phyloP scores from a whole-genome alignment of 805 yeast species.

The Cephaloascus fragrans region DNA sequence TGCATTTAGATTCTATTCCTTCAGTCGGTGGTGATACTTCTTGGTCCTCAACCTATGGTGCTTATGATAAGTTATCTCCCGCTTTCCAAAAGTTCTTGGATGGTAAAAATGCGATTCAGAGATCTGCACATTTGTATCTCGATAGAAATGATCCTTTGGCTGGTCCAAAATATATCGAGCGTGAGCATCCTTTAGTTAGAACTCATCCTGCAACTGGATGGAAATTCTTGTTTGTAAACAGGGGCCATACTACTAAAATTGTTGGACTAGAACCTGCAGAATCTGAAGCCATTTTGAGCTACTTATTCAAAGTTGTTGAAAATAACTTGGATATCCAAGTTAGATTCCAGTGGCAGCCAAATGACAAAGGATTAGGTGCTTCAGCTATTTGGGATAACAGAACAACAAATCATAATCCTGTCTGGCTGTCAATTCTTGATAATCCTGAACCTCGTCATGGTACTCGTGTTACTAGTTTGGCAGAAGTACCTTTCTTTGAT shows the following conservation, averaged over 20 bases:
- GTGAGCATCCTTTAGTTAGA: conserved; percentile 53
- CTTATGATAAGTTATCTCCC: conserved; percentile 43
- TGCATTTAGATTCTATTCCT: conserved; percentile 29
- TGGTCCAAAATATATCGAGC: conserved; percentile 38
- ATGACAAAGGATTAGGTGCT: conserved; percentile 32
- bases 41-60: conserved; percentile 44
- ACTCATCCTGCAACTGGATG: conserved; percentile 60
- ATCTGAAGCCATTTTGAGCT: conserved; percentile 34
- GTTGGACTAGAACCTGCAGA: conserved; percentile 44
- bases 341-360: conserved; percentile 40
- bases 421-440: conserved; percentile 31
- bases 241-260: conserved; percentile 39
- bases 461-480: conserved; percentile 19
- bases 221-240: conserved; percentile 47
- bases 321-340: conserved; percentile 47
- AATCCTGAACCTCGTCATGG: conserved; percentile 24
- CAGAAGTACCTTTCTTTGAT: conserved; percentile 27
- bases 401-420: conserved; percentile 41
- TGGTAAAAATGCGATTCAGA: conserved; percentile 30
- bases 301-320: conserved; percentile 35
- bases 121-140: conserved; percentile 30
- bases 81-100: conserved; percentile 34
- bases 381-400: conserved; percentile 57
- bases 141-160: conserved; percentile 35
- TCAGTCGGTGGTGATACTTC: conserved; percentile 44